Conservation (phyloP, 1,139 yeast genomes). For the Diutina catenulata region DNA sequence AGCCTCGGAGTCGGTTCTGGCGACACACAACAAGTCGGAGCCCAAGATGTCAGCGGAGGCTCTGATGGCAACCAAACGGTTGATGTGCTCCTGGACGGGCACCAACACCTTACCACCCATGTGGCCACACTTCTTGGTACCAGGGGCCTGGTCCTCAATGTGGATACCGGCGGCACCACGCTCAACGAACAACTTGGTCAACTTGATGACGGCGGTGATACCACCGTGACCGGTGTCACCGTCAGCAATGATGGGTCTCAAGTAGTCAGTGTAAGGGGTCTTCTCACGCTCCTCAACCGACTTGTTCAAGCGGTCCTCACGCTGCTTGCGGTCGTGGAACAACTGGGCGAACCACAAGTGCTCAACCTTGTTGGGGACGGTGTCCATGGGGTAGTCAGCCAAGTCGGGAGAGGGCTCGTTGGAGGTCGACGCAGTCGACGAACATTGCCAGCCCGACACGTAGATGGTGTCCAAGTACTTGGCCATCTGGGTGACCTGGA, state of each 20-base stretch:
- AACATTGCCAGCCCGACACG: conserved; percentile 98
- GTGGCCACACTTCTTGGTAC: conserved; percentile 96
- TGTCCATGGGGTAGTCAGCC: conserved; percentile 97
- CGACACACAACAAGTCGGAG: conserved; percentile 74
- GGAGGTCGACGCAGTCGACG: conserved; percentile 93
- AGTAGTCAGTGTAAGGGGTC: conserved; percentile 60
- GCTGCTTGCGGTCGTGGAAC: conserved; percentile 95
- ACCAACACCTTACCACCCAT: conserved; percentile 98
- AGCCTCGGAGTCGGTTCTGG: conserved; percentile 96
- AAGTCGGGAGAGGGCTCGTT: conserved; percentile 97
- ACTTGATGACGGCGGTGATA: conserved; percentile 86
- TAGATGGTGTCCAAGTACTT: conserved; percentile 86
- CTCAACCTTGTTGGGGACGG: conserved; percentile 97
- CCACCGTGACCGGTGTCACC: conserved; percentile 99
- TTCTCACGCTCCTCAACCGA: conserved; percentile 53
- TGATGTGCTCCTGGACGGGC: conserved; percentile 94
- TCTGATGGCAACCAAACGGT: conserved; percentile 86
- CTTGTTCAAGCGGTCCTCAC: conserved; percentile 64
- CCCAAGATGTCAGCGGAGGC: conserved; percentile 94
- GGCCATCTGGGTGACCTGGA: conserved; percentile 95
- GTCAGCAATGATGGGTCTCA: conserved; percentile 93
- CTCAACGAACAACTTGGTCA: conserved; percentile 93
- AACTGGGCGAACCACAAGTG: conserved; percentile 94
- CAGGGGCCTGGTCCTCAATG: conserved; percentile 98
- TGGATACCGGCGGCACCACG: conserved; percentile 99